Percentiles rank a stretch among this genome's conserved stretches.
Evolutionary conservation across 2,329 filamentous ascomycete genomes (phyloP).

Genomic region (Didymella keratinophila): DNA sequence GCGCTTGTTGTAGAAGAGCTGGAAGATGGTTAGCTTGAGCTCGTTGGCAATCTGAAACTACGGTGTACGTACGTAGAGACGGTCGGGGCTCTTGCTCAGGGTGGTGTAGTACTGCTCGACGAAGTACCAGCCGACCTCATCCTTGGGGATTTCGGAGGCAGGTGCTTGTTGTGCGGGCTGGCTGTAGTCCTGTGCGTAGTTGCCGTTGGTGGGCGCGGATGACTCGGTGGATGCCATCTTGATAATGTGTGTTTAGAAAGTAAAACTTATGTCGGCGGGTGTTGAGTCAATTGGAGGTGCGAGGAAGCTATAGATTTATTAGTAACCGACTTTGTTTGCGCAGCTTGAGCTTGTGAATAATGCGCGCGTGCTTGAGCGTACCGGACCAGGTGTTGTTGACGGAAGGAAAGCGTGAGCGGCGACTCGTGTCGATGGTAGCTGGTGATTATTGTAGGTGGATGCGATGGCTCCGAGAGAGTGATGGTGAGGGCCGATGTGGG

Average conservation of each 20-base stretch:
- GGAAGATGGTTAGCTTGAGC: slow-evolving; percentile 30
- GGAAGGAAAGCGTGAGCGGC: slow-evolving; percentile 19
- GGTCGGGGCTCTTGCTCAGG: slow-evolving; percentile 90
- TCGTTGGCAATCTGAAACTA: not conserved
- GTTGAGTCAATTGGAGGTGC: slow-evolving; percentile 11
- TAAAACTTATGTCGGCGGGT: slow-evolving; percentile 2
- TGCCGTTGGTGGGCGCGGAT: slow-evolving; percentile 57
- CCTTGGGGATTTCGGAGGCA: slow-evolving; percentile 69
- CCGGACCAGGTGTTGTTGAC: slow-evolving; percentile 23
- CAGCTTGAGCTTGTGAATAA: slow-evolving; percentile 1
- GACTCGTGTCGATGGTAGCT: slow-evolving; percentile 10
- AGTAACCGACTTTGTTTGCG: not conserved
- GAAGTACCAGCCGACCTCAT: slow-evolving; percentile 99
- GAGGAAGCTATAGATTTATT: slow-evolving; percentile 16
- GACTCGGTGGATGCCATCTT: slow-evolving; percentile 49
- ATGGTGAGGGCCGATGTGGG: slow-evolving; percentile 19
- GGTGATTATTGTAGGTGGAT: not conserved
- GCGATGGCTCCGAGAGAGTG: slow-evolving; percentile 15
- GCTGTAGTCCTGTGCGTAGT: slow-evolving; percentile 55
- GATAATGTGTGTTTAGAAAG: slow-evolving; percentile 24
- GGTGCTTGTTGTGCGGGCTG: slow-evolving; percentile 40
- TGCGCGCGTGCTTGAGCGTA: slow-evolving; percentile 25
- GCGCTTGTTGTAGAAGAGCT: slow-evolving; percentile 93
- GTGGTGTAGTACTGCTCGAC: slow-evolving; percentile 99
- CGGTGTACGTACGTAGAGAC: slow-evolving; percentile 70